Conservation (phyloP, 257 asterid genomes). For the Haberlea rhodopensis region DNA sequence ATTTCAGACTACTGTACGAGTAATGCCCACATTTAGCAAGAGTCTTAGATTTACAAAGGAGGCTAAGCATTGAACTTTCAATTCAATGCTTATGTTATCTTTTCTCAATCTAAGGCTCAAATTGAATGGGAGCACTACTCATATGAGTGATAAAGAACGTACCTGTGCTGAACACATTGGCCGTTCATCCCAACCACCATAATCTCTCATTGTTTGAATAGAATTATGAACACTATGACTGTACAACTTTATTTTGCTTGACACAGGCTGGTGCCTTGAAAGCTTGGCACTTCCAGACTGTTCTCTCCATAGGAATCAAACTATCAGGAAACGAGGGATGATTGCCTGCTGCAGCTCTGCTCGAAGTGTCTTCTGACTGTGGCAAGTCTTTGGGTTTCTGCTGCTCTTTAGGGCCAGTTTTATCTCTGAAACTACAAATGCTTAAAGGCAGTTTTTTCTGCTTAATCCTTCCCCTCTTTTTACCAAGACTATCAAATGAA, state of each 20-base stretch:
- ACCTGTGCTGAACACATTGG: constrained; percentile 32
- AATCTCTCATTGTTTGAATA: constrained; percentile 38
- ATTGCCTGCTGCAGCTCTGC: constrained; percentile 22
- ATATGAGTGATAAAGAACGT: constrained; percentile 16
- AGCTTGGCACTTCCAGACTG: constrained; percentile 78
- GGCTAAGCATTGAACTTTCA: not conserved
- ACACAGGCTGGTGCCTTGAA: constrained; percentile 68
- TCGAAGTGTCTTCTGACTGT: constrained; percentile 26
- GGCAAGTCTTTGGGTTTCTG: constrained; percentile 35
- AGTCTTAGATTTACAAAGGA: not conserved
- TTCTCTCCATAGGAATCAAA: constrained; percentile 48
- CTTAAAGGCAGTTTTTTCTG: constrained; percentile 86
- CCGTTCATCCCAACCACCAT: constrained; percentile 38
- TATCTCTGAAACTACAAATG: constrained; percentile 74
- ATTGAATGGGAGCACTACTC: not conserved
- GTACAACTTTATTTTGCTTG: constrained; percentile 74
- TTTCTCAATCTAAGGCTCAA: not conserved
- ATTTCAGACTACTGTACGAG: not conserved
- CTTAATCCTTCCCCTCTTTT: constrained; percentile 64
- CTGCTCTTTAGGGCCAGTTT: constrained; percentile 55
- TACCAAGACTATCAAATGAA: constrained; percentile 48
- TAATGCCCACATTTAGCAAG: not conserved
- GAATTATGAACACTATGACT: constrained; percentile 54
- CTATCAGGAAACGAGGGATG: constrained; percentile 41
- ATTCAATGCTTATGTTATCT: not conserved